Percentiles rank a stretch among this genome's conserved stretches.
Evolutionary conservation across 202 grass and related monocot species (phyloP).

Genomic region (Bolboschoenoplectus hybrid): DNA sequence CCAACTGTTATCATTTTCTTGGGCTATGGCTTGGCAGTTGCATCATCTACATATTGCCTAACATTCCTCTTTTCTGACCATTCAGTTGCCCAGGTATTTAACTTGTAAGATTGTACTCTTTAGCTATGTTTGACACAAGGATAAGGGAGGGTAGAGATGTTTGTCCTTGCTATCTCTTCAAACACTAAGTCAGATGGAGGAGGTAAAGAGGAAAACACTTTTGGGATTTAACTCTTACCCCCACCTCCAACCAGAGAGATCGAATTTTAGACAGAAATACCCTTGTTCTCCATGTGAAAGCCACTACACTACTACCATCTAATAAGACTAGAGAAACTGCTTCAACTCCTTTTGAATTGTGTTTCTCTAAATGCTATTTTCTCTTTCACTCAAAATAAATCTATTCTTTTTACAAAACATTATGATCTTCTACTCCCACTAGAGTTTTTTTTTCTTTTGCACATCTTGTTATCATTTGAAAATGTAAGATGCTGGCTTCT

Average conservation of each 20-base stretch:
- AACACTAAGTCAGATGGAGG: not conserved
- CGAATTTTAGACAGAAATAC: not conserved
- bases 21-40: slow-evolving; percentile 48
- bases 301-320: not conserved
- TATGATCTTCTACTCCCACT: not conserved
- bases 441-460: not conserved
- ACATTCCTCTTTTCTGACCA: slow-evolving; percentile 57
- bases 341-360: not conserved
- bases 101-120: slow-evolving; percentile 29
- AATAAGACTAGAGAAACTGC: too few relatives aligned
- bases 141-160: not conserved
- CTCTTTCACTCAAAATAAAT: not conserved
- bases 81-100: slow-evolving; percentile 48
- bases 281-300: not conserved
- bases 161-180: not conserved
- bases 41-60: slow-evolving; percentile 55
- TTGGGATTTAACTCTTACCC: not conserved
- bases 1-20: slow-evolving; percentile 50
- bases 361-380: not conserved
- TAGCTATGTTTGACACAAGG: not conserved
- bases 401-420: not conserved
- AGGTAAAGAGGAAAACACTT: not conserved
- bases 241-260: slow-evolving; percentile 9
- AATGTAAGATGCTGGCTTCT: not conserved
- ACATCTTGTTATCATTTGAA: not conserved